phyloP scores from a whole-genome alignment of 1,284 basidiomycete species.

The Leccinum subrobustum region DNA sequence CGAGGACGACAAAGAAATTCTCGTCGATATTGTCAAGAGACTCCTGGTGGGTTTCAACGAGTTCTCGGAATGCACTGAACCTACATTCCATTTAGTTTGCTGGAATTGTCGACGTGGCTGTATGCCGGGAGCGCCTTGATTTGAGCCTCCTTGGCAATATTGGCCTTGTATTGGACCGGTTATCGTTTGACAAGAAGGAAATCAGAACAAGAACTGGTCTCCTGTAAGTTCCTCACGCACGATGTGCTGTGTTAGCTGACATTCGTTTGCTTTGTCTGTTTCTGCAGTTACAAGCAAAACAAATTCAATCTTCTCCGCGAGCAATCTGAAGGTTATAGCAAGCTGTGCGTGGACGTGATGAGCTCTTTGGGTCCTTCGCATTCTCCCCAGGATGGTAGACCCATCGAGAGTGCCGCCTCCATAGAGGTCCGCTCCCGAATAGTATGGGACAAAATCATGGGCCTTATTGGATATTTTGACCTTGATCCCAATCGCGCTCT shows the following conservation, averaged over 20 bases:
- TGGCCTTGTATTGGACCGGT: constrained; percentile 64
- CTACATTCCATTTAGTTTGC: constrained; percentile 17
- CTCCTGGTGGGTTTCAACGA: constrained; percentile 55
- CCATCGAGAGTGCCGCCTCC: constrained; percentile 54
- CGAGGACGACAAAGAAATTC: constrained; percentile 59
- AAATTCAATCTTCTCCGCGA: constrained; percentile 98
- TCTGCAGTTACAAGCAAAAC: constrained; percentile 89
- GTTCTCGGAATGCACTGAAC: constrained; percentile 2
- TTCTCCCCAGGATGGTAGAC: constrained; percentile 55
- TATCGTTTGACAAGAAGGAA: constrained; percentile 68
- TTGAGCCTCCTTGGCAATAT: constrained; percentile 55
- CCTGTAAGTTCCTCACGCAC: constrained; percentile 54
- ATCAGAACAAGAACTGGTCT: constrained; percentile 74
- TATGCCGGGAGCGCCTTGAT: constrained; percentile 75
- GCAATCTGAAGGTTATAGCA: constrained; percentile 96
- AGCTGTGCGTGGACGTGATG: constrained; percentile 84
- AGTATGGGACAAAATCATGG: constrained; percentile 86
- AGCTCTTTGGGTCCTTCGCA: constrained; percentile 76
- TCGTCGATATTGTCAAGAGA: constrained; percentile 58
- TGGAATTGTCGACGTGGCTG: constrained; percentile 53
- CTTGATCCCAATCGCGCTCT: constrained; percentile 93
- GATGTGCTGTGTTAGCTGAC: constrained; percentile 8
- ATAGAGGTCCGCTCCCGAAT: constrained; percentile 66
- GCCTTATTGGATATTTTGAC: constrained; percentile 93
- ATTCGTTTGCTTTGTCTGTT: constrained; percentile 4